Percentiles rank a stretch among this genome's conserved stretches.
Conservation (phyloP, 331 rosid species). For the Saraca asoca region DNA sequence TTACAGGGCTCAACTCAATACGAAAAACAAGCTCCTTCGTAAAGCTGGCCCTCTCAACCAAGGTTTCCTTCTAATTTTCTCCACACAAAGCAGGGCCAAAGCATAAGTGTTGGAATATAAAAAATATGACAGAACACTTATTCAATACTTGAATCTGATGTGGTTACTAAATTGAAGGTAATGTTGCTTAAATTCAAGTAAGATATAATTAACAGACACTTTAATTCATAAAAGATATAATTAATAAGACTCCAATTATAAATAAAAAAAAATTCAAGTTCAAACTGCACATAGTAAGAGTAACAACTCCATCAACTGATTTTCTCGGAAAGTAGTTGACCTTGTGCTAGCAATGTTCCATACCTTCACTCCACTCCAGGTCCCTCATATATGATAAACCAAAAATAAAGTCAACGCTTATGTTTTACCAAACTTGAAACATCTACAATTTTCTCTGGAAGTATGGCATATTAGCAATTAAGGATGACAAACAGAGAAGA, state of each 20-base stretch:
- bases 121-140: not conserved
- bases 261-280: not conserved
- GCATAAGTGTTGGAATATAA: not conserved
- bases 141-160: not conserved
- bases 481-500: slow-evolving; percentile 22
- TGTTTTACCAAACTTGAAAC: not conserved
- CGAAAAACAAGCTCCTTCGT: slow-evolving; percentile 14
- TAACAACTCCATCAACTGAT: not conserved
- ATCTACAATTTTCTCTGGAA: not conserved
- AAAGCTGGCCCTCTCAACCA: slow-evolving; percentile 2
- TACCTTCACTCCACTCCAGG: not conserved
- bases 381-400: slow-evolving; percentile 5
- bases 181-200: slow-evolving; percentile 12
- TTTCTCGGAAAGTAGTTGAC: slow-evolving; percentile 3
- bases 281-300: not conserved
- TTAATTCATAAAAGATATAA: no score
- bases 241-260: no score
- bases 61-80: not conserved
- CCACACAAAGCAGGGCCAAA: not conserved
- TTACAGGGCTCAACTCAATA: slow-evolving; percentile 2
- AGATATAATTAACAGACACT: not conserved
- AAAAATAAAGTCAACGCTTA: not conserved
- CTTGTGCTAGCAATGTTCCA: slow-evolving; percentile 1
- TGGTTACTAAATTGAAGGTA: slow-evolving; percentile 10
- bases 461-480: slow-evolving; percentile 2